These are phyloP conservation scores for Kluyveromyces wickerhamii DNA, from an alignment of 805 yeast genomes.

Conservation along the genomic window DNA sequence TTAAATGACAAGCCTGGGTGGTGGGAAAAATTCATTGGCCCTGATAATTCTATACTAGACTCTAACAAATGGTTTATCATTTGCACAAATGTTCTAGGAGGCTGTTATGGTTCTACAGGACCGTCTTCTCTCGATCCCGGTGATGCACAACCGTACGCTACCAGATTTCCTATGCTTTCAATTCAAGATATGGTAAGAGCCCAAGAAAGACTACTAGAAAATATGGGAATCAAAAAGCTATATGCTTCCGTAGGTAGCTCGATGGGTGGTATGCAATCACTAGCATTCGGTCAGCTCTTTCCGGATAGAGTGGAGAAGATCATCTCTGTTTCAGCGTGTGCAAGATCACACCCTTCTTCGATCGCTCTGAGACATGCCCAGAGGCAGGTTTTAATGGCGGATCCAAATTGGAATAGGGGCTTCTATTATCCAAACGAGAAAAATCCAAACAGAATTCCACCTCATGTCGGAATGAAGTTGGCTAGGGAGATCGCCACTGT, in stretches of 20 bases:
- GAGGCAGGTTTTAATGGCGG: slow-evolving; percentile 88
- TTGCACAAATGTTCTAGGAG: slow-evolving; percentile 89
- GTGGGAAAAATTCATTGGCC: slow-evolving; percentile 95
- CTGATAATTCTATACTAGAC: slow-evolving; percentile 62
- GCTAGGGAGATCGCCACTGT: slow-evolving; percentile 92
- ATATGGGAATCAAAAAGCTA: slow-evolving; percentile 54
- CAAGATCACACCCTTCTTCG: slow-evolving; percentile 88
- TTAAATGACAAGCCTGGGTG: slow-evolving; percentile 71
- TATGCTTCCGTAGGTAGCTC: slow-evolving; percentile 84
- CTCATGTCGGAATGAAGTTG: slow-evolving; percentile 91
- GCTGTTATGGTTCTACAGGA: slow-evolving; percentile 93
- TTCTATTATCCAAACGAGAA: slow-evolving; percentile 54
- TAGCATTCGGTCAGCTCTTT: slow-evolving; percentile 80
- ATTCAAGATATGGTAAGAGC: slow-evolving; percentile 89
- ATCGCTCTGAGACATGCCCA: slow-evolving; percentile 92
- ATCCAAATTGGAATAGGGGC: slow-evolving; percentile 91
- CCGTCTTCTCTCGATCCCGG: slow-evolving; percentile 77
- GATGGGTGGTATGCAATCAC: slow-evolving; percentile 98
- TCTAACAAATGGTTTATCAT: slow-evolving; percentile 74
- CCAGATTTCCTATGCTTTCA: slow-evolving; percentile 79
- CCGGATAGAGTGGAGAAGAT: slow-evolving; percentile 67
- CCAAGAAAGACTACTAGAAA: slow-evolving; percentile 59
- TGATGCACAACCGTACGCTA: slow-evolving; percentile 60
- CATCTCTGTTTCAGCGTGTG: slow-evolving; percentile 84
- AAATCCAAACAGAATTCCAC: slow-evolving; percentile 49